Evolutionary conservation across 1,139 yeast genomes (phyloP), one percentile per base, ranked within the genome.

Genomic region (Sugiyamaella grinbergsii): DNA sequence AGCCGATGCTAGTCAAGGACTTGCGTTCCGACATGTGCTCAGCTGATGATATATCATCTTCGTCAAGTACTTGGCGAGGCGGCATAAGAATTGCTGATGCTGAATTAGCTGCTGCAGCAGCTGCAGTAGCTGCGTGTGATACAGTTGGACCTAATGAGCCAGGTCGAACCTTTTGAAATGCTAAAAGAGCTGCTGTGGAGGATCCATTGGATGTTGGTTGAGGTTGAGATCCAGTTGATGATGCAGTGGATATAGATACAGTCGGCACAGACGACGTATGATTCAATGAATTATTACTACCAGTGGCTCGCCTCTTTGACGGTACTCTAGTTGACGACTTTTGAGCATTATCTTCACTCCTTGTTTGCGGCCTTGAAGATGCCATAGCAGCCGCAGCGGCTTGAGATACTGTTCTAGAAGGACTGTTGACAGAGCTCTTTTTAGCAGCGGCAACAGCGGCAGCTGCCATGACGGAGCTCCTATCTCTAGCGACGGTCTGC

Each of bases 401-500:
- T n/a, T n/a, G n/a, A n/a, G n/a, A n/a, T n/a, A n/a, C n/a, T n/a
- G n/a, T n/a, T n/a, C n/a, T n/a, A 20, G 39, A 19, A 36, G 39
- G 26, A 26, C 19, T 15, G 34, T 16, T 29, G 5, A 29, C 13
- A 5, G 33, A n/a, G 13, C 33, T 29, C 4, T 29, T 29, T 8
- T 16, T 29, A 29, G 50, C 47, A n/a, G 50, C 50, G 3, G 50
- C 51, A 19, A 10, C 19, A 10, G 47, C 47, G 28, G 47, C 51
- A 33, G 51, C 51, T 13, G 47, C 32, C 18, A 33, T 29, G 23
- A 38, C 33, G 2, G 47, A 36, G 18, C 23, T 18, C 32, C 18
- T 34, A 10, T 26, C 28, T n/a, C 42, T 20, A 16, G 10, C 4
- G 2, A 48, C 31, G 8, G 32, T 5, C 11, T 40, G 16, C 5